These are phyloP conservation scores for Streptanthus diversifolius DNA, from an alignment of 345 rosid genomes.

Conservation along the genomic window DNA sequence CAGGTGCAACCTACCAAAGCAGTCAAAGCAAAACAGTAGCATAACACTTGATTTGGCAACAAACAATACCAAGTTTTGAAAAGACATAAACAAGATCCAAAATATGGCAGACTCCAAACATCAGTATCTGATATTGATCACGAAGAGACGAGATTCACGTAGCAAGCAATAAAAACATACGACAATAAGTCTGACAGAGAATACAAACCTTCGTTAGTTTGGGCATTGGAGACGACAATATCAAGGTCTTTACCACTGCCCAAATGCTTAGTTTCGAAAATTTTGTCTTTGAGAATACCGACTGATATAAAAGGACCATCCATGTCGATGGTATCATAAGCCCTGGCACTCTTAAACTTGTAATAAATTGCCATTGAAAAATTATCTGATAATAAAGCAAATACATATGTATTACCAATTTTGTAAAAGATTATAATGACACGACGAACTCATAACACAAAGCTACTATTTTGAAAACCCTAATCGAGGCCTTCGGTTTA, in stretches of 20 bases:
- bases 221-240: constrained; percentile 96
- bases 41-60: background rate
- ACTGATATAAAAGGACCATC: constrained; percentile 98
- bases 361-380: constrained; percentile 88
- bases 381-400: constrained; percentile 36
- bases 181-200: background rate
- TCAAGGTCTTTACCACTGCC: constrained; percentile 98
- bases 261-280: constrained; percentile 98
- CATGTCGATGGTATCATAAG: constrained; percentile 84
- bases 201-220: constrained; percentile 98
- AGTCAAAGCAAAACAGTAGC: background rate
- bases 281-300: constrained; percentile 97
- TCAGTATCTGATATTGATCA: background rate
- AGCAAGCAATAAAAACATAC: background rate
- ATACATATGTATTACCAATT: constrained; percentile 26
- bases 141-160: background rate
- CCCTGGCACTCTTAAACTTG: constrained; percentile 99
- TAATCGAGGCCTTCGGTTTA: constrained; percentile 37
- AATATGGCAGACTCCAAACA: background rate
- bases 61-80: background rate
- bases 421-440: constrained; percentile 10
- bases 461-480: constrained; percentile 24
- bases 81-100: background rate
- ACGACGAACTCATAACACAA: constrained; percentile 17
- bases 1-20: constrained; percentile 11